These are phyloP conservation scores for Senna siamea DNA, from an alignment of 306 rosid species.

Conservation along the genomic window DNA sequence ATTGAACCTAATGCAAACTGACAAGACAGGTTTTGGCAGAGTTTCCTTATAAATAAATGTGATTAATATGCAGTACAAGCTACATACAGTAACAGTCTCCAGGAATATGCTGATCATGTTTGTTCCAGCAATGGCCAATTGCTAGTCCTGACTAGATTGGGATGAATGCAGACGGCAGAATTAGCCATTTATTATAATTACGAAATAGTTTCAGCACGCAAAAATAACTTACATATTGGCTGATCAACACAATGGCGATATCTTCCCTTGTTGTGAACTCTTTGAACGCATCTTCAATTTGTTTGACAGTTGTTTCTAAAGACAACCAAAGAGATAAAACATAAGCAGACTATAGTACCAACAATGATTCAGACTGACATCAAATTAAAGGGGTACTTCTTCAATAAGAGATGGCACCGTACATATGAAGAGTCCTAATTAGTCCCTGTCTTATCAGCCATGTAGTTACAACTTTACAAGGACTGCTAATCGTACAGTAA, in stretches of 20 bases:
- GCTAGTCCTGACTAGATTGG: constrained; percentile 29
- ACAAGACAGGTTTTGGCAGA: not conserved
- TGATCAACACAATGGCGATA: constrained; percentile 81
- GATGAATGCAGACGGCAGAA: constrained; percentile 1
- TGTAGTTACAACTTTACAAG: not conserved
- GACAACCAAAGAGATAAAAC: constrained; percentile 22
- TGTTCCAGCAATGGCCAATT: constrained; percentile 8
- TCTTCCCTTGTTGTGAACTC: constrained; percentile 88
- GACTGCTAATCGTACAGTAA: not conserved
- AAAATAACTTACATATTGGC: constrained; percentile 85
- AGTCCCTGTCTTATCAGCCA: not conserved
- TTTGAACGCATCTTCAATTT: constrained; percentile 94
- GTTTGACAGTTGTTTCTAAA: constrained; percentile 86
- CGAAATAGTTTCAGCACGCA: not conserved
- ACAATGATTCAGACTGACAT: constrained; percentile 27
- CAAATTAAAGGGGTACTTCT: not conserved
- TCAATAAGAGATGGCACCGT: not conserved
- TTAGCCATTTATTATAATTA: not conserved
- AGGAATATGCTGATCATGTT: constrained; percentile 7
- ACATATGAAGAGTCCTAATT: not conserved
- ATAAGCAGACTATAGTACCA: constrained; percentile 35
- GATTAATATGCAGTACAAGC: constrained; percentile 7
- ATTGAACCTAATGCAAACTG: too few species aligned
- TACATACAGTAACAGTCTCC: not conserved
- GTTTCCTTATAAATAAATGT: not conserved